Evolutionary conservation across 495 filamentous ascomycete species (phyloP).

Genomic region (Pseudotulostoma volvatum): DNA sequence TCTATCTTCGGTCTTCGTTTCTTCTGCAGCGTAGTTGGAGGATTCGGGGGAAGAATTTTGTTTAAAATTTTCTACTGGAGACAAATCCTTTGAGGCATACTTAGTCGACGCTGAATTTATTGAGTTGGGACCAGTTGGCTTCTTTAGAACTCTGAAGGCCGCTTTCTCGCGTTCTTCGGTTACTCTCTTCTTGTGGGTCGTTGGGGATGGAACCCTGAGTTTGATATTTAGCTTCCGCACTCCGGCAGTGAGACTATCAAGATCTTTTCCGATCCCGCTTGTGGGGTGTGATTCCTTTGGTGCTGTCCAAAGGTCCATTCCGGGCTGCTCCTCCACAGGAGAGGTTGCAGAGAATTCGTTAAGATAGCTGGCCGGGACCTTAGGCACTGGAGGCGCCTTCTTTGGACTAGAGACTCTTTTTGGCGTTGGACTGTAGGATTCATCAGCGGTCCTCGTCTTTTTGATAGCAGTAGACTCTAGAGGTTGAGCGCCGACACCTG

Average conservation of each 20-base stretch:
- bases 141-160: slow-evolving; percentile 10
- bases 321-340: slow-evolving; percentile 5
- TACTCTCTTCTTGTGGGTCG: slow-evolving; percentile 34
- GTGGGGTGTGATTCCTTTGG: neutral
- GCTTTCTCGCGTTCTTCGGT: slow-evolving; percentile 17
- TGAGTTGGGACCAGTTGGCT: slow-evolving; percentile 5
- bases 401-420: slow-evolving; percentile 26
- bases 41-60: neutral
- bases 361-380: slow-evolving; percentile 17
- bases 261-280: slow-evolving; percentile 16
- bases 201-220: slow-evolving; percentile 52
- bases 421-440: slow-evolving; percentile 30
- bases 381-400: slow-evolving; percentile 30
- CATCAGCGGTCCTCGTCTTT: slow-evolving; percentile 25
- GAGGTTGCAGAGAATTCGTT: slow-evolving; percentile 2
- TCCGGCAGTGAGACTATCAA: slow-evolving; percentile 49
- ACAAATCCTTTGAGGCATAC: neutral
- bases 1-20: neutral
- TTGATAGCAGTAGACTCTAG: slow-evolving; percentile 17
- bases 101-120: neutral
- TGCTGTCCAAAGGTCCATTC: neutral
- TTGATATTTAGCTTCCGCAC: slow-evolving; percentile 55
- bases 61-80: neutral
- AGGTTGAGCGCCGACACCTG: slow-evolving; percentile 10
- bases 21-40: neutral